phyloP scores from a whole-genome alignment of 106 monocot genomes.

The Apostasia ramifera region DNA sequence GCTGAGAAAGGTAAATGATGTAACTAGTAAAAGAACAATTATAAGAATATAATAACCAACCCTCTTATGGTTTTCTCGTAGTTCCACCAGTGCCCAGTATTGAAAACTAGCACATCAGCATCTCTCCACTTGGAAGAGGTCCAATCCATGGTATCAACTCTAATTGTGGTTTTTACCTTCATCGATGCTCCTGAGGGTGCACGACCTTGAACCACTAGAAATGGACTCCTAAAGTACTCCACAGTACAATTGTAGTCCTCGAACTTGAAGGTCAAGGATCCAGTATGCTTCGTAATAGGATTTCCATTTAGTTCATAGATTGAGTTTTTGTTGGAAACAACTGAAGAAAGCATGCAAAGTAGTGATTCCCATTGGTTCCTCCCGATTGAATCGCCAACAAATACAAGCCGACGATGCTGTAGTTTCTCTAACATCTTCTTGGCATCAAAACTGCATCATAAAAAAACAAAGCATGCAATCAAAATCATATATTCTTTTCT shows the following conservation, averaged over 20 bases:
- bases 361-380: slow-evolving; percentile 42
- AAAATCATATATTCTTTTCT: not conserved
- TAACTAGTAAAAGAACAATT: not conserved
- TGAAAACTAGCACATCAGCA: slow-evolving; percentile 34
- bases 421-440: slow-evolving; percentile 26
- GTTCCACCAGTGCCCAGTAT: slow-evolving; percentile 39
- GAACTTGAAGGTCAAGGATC: slow-evolving; percentile 24
- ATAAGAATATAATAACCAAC: slow-evolving; percentile 8
- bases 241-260: slow-evolving; percentile 31
- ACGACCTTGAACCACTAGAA: slow-evolving; percentile 23
- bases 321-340: slow-evolving; percentile 11
- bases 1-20: not conserved
- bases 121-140: slow-evolving; percentile 18
- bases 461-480: not conserved
- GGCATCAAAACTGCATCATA: slow-evolving; percentile 20
- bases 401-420: slow-evolving; percentile 18
- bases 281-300: slow-evolving; percentile 28
- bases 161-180: slow-evolving; percentile 15
- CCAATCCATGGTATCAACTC: slow-evolving; percentile 24
- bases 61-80: slow-evolving; percentile 29
- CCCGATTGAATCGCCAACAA: slow-evolving; percentile 32
- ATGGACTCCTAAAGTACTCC: slow-evolving; percentile 29
- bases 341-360: slow-evolving; percentile 26
- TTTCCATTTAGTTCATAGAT: slow-evolving; percentile 28
- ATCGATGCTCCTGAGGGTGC: slow-evolving; percentile 9